A percentile compares a stretch with the other conserved stretches of the same genome.
These are phyloP conservation scores for Catunica adiposa DNA, from an alignment of 2,329 filamentous ascomycete genomes.

Conservation along the genomic window DNA sequence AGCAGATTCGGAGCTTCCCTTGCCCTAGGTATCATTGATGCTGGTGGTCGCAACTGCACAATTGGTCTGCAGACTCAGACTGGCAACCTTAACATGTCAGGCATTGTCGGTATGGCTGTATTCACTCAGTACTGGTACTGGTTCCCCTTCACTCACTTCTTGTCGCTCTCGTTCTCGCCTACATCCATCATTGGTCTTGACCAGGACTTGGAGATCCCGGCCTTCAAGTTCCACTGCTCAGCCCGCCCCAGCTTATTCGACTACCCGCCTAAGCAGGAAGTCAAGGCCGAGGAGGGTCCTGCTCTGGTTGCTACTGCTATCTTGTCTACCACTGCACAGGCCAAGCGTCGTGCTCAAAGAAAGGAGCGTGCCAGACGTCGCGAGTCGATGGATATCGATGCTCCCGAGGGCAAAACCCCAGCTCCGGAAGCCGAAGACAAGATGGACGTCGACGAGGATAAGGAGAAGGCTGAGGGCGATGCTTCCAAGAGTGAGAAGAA, in stretches of 20 bases:
- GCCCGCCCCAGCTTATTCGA: conserved; percentile 91
- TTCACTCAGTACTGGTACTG: conserved; percentile 99
- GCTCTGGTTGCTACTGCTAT: conserved; percentile 92
- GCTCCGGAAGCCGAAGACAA: conserved; percentile 47
- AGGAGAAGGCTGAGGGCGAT: conserved; percentile 35
- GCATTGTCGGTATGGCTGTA: conserved; percentile 92
- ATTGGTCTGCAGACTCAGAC: conserved; percentile 96
- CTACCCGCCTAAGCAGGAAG: conserved; percentile 90
- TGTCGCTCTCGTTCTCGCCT: conserved; percentile 89
- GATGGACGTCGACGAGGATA: conserved; percentile 64
- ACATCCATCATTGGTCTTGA: conserved; percentile 92
- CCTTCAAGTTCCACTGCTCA: conserved; percentile 90
- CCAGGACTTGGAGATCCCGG: conserved; percentile 80
- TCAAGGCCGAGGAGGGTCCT: conserved; percentile 84
- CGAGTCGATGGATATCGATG: conserved; percentile 92
- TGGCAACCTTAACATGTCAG: conserved; percentile 96
- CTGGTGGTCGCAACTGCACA: conserved; percentile 93
- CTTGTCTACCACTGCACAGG: conserved; percentile 88
- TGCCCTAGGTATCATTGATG: conserved; percentile 92
- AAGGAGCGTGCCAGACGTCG: conserved; percentile 79
- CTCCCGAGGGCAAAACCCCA: conserved; percentile 45
- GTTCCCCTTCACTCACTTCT: conserved; percentile 97
- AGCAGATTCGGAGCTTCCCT: conserved; percentile 94
- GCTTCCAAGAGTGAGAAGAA: conserved; percentile 47
- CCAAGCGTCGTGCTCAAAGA: conserved; percentile 83